Base-by-base conservation (phyloP, 805 yeast genomes). In the Ogataea degrootiae region DNA sequence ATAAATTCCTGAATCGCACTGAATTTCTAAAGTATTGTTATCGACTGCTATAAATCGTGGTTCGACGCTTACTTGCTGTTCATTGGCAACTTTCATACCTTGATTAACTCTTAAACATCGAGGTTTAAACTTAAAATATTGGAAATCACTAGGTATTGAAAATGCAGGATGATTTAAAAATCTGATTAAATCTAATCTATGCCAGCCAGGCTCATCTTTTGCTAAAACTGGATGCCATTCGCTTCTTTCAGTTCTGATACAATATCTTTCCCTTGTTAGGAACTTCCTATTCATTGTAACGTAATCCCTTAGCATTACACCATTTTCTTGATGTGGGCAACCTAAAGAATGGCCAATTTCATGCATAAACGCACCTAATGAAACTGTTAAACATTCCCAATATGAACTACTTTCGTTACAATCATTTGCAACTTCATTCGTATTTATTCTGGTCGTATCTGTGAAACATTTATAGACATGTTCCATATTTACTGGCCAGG, bases 361-460 rank as follows among this genome's bases (percentile, higher is more conserved):
- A 65, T 92, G 98, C 85, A 91, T 75, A 57, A 90, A 91, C 0
- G 98, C 97, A 40, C 99, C 98, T 57, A 87, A 62, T 1, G 97
- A 87, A 35, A 92, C 77, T 50, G 86, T 85, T 40, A 86, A 67
- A 58, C 95, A 86, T 66, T 92, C 97, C 96, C 97, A 94, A 47
- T 84, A 77, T 1, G 95, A 76, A 0, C 94, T 86, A 63, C 96
- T 85, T 61, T 91, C 85, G 57, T 80, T 78, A 54, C 84, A 73
- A 65, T 94, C 99, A 65, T 94, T 90, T 11, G 96, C 97, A n/a
- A 92, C 96, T 49, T 86, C 87, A 1, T 62, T 62, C 0, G 72
- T 77, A 46, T 81, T 77, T 8, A 86, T 71, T 15, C 61, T 74
- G 0, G 94, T 85, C n/a, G 75, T 74, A 60, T 94, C 97, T 22